Conservation (phyloP, 2,329 filamentous ascomycete species). For the Colletotrichum tropicale region DNA sequence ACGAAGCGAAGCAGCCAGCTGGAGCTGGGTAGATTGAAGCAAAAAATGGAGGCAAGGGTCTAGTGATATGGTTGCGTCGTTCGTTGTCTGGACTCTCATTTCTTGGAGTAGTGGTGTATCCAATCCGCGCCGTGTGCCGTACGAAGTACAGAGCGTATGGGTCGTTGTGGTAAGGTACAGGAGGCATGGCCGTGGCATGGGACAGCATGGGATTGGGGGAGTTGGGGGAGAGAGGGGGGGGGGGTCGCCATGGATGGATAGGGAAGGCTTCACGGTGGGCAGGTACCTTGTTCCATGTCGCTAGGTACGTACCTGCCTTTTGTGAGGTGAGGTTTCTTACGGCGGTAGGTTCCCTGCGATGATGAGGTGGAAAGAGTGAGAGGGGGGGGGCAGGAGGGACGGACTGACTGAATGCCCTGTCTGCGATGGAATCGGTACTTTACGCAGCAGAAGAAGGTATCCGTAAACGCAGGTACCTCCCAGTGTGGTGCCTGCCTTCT, state of each 20-base stretch:
- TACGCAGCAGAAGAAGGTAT: not conserved
- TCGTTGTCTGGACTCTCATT: slow-evolving; percentile 20
- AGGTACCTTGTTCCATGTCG: not conserved
- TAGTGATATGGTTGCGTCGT: slow-evolving; percentile 23
- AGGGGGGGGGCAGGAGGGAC: too few species aligned
- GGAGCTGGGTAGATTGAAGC: slow-evolving; percentile 2
- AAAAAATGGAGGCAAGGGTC: slow-evolving; percentile 11
- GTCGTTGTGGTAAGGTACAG: not conserved
- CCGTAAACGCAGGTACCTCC: not conserved
- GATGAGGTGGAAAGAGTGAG: not conserved
- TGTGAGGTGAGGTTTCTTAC: not conserved
- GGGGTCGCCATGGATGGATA: not conserved
- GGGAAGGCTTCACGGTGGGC: not conserved
- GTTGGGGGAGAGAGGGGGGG: not conserved
- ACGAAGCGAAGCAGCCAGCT: not conserved
- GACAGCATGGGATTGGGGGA: not conserved
- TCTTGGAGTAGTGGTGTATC: not conserved
- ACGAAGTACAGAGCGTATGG: not conserved
- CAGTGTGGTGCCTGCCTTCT: too few species aligned
- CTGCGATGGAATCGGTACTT: too few species aligned
- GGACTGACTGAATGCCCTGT: too few species aligned
- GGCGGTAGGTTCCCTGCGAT: not conserved
- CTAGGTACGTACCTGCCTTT: not conserved
- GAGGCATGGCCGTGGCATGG: not conserved
- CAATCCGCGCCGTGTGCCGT: not conserved